Conservation (phyloP, 352 stramenopile species). For the Globisporangium paddicum region DNA sequence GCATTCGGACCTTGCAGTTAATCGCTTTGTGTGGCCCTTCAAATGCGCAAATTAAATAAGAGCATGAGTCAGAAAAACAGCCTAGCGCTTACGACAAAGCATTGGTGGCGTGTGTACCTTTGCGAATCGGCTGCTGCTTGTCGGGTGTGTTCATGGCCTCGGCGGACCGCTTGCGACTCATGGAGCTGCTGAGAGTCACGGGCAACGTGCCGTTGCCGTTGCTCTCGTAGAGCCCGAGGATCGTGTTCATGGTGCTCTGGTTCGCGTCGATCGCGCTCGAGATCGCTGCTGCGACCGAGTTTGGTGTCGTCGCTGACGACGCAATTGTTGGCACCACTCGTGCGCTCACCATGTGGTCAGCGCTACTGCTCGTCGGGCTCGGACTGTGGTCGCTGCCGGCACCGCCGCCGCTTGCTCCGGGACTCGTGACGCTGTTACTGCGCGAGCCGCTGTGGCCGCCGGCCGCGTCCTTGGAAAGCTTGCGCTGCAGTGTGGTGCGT, state of each 20-base stretch:
- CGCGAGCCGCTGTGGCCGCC: conserved; percentile 8
- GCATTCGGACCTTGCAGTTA: conserved; percentile 85
- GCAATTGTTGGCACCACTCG: neutral
- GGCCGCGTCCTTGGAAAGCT: conserved; percentile 27
- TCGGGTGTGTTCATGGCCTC: conserved; percentile 25
- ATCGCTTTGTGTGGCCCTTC: conserved; percentile 71
- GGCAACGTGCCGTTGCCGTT: conserved; percentile 14
- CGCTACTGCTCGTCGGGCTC: conserved; percentile 15
- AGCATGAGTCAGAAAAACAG: too few species aligned
- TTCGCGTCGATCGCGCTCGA: conserved; percentile 9
- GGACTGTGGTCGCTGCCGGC: conserved; percentile 1
- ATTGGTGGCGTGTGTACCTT: conserved; percentile 23
- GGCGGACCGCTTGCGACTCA: conserved; percentile 41
- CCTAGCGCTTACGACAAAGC: neutral
- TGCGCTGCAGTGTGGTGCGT: conserved; percentile 75
- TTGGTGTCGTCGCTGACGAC: neutral
- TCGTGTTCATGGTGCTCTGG: conserved; percentile 11
- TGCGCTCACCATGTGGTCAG: neutral
- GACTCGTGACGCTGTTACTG: conserved; percentile 11
- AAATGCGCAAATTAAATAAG: too few species aligned
- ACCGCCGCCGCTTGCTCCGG: neutral
- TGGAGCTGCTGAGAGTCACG: neutral
- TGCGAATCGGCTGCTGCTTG: conserved; percentile 9
- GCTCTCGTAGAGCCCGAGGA: conserved; percentile 13
- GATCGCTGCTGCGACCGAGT: neutral